Conservation (phyloP, 306 rosid species). For the Adenanthera pavonina region DNA sequence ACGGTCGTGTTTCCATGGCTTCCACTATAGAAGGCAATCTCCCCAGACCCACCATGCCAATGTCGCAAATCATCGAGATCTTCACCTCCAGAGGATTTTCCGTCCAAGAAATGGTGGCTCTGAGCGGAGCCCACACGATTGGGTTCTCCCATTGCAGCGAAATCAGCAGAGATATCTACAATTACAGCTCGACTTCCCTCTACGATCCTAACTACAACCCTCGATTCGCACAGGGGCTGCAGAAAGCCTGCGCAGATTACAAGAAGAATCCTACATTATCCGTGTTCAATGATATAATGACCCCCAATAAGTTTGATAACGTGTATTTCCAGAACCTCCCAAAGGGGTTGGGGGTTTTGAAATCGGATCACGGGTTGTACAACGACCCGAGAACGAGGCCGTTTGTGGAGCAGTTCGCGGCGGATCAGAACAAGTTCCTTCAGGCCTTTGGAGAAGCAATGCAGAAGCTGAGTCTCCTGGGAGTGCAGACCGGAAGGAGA, state of each 20-base stretch:
- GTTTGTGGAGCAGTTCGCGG: conserved; percentile 62
- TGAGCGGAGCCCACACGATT: conserved; percentile 84
- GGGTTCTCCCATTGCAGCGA: conserved; percentile 83
- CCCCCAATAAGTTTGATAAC: conserved; percentile 87
- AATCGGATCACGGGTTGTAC: conserved; percentile 71
- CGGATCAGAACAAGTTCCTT: conserved; percentile 61
- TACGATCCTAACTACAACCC: conserved; percentile 63
- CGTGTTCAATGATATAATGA: conserved; percentile 80
- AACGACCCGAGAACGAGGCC: conserved; percentile 59
- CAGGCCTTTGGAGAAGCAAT: conserved; percentile 66
- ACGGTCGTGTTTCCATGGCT: conserved; percentile 53
- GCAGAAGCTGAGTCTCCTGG: conserved; percentile 74
- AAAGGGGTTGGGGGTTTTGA: conserved; percentile 71
- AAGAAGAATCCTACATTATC: conserved; percentile 70
- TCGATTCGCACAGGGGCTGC: conserved; percentile 60
- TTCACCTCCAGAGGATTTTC: conserved; percentile 69
- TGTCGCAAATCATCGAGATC: conserved; percentile 52
- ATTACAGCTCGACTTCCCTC: conserved; percentile 39
- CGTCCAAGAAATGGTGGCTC: conserved; percentile 75
- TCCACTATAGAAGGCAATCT: conserved; percentile 50
- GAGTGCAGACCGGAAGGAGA: conserved; percentile 61
- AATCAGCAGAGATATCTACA: conserved; percentile 52
- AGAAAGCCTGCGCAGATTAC: conserved; percentile 64
- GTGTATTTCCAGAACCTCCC: conserved; percentile 79
- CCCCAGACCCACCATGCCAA: conserved; percentile 64